These are phyloP conservation scores for Phytophthora niederhauseri DNA, from an alignment of 352 stramenopile genomes.

Conservation along the genomic window DNA sequence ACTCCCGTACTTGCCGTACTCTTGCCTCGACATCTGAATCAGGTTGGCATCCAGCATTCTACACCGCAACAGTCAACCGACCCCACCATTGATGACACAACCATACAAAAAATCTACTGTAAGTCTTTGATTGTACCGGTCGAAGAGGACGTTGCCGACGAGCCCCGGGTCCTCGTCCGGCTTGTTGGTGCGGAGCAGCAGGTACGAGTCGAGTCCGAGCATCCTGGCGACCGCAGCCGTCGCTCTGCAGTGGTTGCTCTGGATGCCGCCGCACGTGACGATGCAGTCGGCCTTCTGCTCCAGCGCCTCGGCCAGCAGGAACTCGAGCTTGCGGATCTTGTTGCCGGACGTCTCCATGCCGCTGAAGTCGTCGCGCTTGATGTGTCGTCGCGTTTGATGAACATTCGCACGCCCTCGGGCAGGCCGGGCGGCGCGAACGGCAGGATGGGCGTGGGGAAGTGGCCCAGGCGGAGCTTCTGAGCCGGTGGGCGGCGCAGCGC, in stretches of 20 bases:
- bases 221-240: conserved; percentile 87
- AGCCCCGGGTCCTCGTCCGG: conserved; percentile 72
- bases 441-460: conserved; percentile 86
- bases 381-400: conserved; percentile 89
- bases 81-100: background rate
- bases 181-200: conserved; percentile 89
- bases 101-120: background rate
- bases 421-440: conserved; percentile 74
- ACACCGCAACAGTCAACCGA: background rate
- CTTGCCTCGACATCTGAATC: conserved; percentile 81
- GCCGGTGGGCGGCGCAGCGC: conserved; percentile 50
- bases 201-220: conserved; percentile 91
- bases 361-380: conserved; percentile 90
- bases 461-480: conserved; percentile 62
- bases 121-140: conserved; percentile 42
- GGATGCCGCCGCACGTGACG: conserved; percentile 93
- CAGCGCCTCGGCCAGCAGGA: conserved; percentile 92
- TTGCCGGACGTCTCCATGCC: conserved; percentile 94
- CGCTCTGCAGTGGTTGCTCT: conserved; percentile 95
- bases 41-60: conserved; percentile 78
- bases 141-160: conserved; percentile 79
- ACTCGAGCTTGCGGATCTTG: conserved; percentile 97
- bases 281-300: conserved; percentile 85
- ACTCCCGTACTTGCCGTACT: conserved; percentile 81
- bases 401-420: conserved; percentile 71